Percentiles rank a stretch among this genome's conserved stretches.
Evolutionary conservation across 78 protist species (phyloP).

Genomic region (Guillardia theta): DNA sequence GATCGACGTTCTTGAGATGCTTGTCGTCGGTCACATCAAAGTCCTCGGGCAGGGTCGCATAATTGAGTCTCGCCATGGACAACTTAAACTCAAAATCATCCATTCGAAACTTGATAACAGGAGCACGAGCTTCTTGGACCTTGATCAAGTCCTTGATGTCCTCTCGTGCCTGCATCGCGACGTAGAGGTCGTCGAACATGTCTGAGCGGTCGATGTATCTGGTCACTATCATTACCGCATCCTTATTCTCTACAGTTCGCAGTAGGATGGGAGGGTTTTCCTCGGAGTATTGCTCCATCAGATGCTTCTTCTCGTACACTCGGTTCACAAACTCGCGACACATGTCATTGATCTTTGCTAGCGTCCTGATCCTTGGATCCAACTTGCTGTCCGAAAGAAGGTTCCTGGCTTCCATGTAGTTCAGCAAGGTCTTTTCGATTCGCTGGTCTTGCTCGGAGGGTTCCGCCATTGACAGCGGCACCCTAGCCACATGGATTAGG

Average conservation of each 20-base stretch:
- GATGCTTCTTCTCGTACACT: neutral
- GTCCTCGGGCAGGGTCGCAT: neutral
- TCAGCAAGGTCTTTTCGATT: neutral
- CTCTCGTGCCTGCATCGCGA: neutral
- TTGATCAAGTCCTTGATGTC: neutral
- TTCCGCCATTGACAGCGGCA: neutral
- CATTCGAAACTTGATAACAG: constrained; percentile 1
- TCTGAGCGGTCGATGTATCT: neutral
- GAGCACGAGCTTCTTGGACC: neutral
- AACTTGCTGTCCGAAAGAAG: neutral
- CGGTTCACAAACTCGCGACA: neutral
- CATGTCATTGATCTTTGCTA: neutral
- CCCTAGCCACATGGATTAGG: too few species aligned
- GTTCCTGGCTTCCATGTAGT: neutral
- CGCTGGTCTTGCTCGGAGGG: neutral
- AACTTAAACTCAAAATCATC: constrained; percentile 25
- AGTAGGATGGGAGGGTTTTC: too few species aligned
- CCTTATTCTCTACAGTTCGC: neutral
- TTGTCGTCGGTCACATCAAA: constrained; percentile 19
- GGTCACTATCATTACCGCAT: neutral
- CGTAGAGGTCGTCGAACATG: neutral
- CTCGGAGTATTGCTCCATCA: neutral
- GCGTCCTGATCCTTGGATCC: neutral
- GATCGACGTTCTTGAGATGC: neutral
- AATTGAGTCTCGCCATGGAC: neutral